Conservation (phyloP, 306 rosid genomes). For the Cucumis hystrix region DNA sequence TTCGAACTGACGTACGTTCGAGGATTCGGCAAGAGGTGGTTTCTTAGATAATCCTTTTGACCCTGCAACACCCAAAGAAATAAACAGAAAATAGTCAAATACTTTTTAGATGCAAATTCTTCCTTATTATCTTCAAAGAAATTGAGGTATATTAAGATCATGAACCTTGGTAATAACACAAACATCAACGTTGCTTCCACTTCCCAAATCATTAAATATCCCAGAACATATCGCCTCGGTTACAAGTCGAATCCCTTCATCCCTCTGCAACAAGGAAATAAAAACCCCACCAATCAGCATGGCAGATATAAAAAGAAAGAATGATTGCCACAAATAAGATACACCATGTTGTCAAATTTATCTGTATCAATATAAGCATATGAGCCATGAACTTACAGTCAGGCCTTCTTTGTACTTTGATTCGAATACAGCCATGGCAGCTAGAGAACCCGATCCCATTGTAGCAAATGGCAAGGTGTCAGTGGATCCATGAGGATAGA, state of each 20-base stretch:
- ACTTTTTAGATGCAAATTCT: neutral
- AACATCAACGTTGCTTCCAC: conserved; percentile 91
- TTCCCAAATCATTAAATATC: conserved; percentile 89
- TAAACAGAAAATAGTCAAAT: conserved; percentile 4
- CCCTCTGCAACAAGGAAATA: conserved; percentile 32
- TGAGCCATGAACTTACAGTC: conserved; percentile 25
- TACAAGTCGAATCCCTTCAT: conserved; percentile 65
- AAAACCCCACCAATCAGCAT: neutral
- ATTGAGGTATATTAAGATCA: neutral
- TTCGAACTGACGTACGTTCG: conserved; percentile 61
- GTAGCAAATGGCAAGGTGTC: conserved; percentile 51
- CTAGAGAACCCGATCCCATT: conserved; percentile 59
- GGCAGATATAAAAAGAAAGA: neutral
- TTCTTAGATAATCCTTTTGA: conserved; percentile 71
- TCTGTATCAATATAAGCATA: neutral
- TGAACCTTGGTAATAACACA: conserved; percentile 92
- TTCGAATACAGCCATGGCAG: conserved; percentile 47
- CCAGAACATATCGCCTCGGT: conserved; percentile 85
- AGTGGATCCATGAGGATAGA: conserved; percentile 89
- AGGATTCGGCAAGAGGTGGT: conserved; percentile 77
- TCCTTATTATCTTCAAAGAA: neutral
- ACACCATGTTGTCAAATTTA: neutral
- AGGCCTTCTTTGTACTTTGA: conserved; percentile 62
- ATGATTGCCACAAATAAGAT: neutral
- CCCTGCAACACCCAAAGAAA: conserved; percentile 36